phyloP scores from a whole-genome alignment of 768 basidiomycete species.

The Glaciozyma antarctica region DNA sequence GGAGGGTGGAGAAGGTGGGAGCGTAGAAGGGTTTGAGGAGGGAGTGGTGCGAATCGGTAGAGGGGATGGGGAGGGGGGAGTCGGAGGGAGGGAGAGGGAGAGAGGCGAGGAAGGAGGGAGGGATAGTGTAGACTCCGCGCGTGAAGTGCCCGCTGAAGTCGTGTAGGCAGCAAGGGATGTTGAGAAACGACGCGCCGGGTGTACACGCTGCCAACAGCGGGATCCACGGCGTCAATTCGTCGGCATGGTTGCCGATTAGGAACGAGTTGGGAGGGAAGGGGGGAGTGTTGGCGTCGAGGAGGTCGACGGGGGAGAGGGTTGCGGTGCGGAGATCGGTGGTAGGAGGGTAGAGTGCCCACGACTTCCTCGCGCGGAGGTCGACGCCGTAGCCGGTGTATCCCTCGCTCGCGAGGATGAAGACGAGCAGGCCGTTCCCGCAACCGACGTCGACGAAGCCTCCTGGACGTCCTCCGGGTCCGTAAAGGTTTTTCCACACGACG shows the following conservation, averaged over 20 bases:
- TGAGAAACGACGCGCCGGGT: constrained; percentile 41
- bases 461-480: constrained; percentile 48
- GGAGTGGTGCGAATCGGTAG: constrained; percentile 16
- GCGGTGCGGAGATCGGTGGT: constrained; percentile 57
- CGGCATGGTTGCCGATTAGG: constrained; percentile 89
- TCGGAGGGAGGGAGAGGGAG: constrained; percentile 17
- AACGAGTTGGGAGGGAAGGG: constrained; percentile 50
- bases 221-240: constrained; percentile 92
- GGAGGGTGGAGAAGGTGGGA: constrained; percentile 23
- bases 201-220: constrained; percentile 65
- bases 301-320: constrained; percentile 48
- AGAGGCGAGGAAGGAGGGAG: constrained; percentile 34
- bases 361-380: constrained; percentile 72
- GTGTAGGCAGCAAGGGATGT: constrained; percentile 70
- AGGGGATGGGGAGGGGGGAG: background rate
- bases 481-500: constrained; percentile 77
- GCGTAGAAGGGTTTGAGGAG: constrained; percentile 31
- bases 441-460: constrained; percentile 86
- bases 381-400: constrained; percentile 77
- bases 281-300: background rate
- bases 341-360: constrained; percentile 70
- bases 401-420: constrained; percentile 25
- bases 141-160: constrained; percentile 63
- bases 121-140: constrained; percentile 51
- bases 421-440: constrained; percentile 83